Evolutionary conservation across 2,329 filamentous ascomycete species (phyloP).

Genomic region (Mariannaea sp.): DNA sequence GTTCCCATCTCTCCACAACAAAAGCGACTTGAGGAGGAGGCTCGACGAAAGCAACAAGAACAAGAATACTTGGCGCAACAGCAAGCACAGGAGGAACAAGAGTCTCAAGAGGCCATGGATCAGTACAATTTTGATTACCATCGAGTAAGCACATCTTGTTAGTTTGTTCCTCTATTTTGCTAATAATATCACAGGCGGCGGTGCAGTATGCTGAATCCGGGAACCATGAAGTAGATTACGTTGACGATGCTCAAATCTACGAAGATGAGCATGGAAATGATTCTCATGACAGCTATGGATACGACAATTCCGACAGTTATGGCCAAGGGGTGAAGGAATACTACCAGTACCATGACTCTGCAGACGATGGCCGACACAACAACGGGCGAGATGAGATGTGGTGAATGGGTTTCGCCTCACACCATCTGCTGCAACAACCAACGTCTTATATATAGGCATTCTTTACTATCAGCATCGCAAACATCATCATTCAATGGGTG

Average conservation of each 20-base stretch:
- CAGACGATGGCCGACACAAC: conserved; percentile 42
- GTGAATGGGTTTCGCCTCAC: conserved; percentile 39
- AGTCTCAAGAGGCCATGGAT: conserved; percentile 53
- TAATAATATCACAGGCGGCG: conserved; percentile 43
- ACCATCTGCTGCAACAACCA: conserved; percentile 4
- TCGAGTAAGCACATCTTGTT: conserved; percentile 47
- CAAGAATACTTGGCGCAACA: conserved; percentile 55
- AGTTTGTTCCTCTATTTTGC: not conserved
- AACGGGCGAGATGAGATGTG: conserved; percentile 51
- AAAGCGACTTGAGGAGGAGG: conserved; percentile 62
- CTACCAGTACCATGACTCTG: conserved; percentile 46
- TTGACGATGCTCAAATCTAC: conserved; percentile 58
- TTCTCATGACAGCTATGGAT: conserved; percentile 44
- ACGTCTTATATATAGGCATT: conserved; percentile 26
- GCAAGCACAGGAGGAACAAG: conserved; percentile 51
- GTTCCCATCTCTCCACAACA: conserved; percentile 83
- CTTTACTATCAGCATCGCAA: conserved; percentile 29
- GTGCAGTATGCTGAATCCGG: conserved; percentile 54
- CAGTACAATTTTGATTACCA: conserved; percentile 61
- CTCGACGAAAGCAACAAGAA: conserved; percentile 55
- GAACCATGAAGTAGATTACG: conserved; percentile 54
- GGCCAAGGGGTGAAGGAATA: conserved; percentile 48
- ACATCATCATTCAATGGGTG: conserved; percentile 26
- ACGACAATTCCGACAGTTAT: conserved; percentile 46
- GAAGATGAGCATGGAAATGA: conserved; percentile 56